Percentiles rank a stretch among this genome's conserved stretches.
These are phyloP conservation scores for Claviceps arundinis DNA, from an alignment of 2,329 filamentous ascomycete genomes.

Conservation along the genomic window DNA sequence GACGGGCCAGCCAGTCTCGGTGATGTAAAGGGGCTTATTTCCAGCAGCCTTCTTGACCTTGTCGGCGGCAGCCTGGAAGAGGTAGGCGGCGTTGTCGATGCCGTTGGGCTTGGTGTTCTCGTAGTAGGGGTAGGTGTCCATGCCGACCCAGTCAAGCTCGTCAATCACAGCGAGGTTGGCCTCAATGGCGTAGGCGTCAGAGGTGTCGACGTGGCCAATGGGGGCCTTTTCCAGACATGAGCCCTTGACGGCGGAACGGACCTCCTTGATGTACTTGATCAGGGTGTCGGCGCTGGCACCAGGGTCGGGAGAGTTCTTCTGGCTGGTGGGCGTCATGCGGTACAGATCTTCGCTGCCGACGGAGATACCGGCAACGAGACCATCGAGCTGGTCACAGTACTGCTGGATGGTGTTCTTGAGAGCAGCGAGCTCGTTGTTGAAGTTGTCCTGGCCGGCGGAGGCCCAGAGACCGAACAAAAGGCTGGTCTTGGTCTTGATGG, in stretches of 20 bases:
- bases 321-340: constrained; percentile 59
- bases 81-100: constrained; percentile 47
- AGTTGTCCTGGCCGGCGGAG: constrained; percentile 48
- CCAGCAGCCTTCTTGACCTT: constrained; percentile 44
- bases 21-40: constrained; percentile 69
- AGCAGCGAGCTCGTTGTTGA: constrained; percentile 63
- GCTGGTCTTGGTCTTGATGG: constrained; percentile 64
- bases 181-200: constrained; percentile 64
- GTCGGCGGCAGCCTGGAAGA: constrained; percentile 56
- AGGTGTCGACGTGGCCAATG: constrained; percentile 82
- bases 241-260: constrained; percentile 48
- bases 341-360: constrained; percentile 82
- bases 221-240: constrained; percentile 44
- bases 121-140: constrained; percentile 80
- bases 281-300: constrained; percentile 52
- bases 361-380: constrained; percentile 66
- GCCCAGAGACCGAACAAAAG: constrained; percentile 78
- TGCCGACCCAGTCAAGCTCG: constrained; percentile 64
- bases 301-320: constrained; percentile 44
- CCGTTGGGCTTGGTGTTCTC: constrained; percentile 54
- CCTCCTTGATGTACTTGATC: constrained; percentile 56
- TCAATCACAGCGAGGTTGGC: constrained; percentile 59
- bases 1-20: constrained; percentile 80
- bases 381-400: constrained; percentile 53
- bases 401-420: constrained; percentile 54